A percentile compares a stretch with the other conserved stretches of the same genome.
phyloP scores from a whole-genome alignment of 1,139 yeast genomes.

The Zhuliangozyma blackwelliae region DNA sequence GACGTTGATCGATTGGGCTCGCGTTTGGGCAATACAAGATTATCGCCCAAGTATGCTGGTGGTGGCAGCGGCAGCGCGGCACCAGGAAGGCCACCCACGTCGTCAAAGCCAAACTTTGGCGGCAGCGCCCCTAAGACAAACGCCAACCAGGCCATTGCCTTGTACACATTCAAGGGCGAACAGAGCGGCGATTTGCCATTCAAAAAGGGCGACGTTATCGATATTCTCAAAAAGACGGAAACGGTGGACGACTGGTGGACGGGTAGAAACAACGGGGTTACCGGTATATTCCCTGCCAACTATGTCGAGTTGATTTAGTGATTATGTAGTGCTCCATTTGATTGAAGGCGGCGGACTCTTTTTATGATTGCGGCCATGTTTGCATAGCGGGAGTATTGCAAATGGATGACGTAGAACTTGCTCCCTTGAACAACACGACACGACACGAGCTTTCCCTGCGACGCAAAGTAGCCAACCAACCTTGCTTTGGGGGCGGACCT shows the following conservation, averaged over 20 bases:
- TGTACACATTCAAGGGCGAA: conserved; percentile 85
- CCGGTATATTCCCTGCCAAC: conserved; percentile 96
- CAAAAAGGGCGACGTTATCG: conserved; percentile 92
- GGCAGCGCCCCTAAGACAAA: conserved; percentile 32
- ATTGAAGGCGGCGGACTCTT: background rate
- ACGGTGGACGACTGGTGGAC: conserved; percentile 99
- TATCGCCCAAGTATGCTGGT: conserved; percentile 15
- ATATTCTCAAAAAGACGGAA: conserved; percentile 77
- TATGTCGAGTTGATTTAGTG: conserved; percentile 75
- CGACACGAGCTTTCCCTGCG: conserved; percentile 7
- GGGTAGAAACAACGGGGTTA: conserved; percentile 74
- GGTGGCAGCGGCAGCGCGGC: conserved; percentile 10
- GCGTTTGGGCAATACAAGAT: conserved; percentile 28
- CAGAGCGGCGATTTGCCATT: conserved; percentile 88
- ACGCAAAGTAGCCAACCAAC: conserved; percentile 5
- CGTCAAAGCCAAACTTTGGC: conserved; percentile 54
- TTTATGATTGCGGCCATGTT: conserved; percentile 1
- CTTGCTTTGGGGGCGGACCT: background rate
- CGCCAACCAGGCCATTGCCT: conserved; percentile 82
- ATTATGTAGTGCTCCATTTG: background rate
- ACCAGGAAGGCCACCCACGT: conserved; percentile 35
- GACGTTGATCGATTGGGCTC: conserved; percentile 35
- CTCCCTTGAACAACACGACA: conserved; percentile 3
- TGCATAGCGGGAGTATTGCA: conserved; percentile 9
- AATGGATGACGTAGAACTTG: conserved; percentile 7